Conservation (phyloP, 2,329 filamentous ascomycete species). For the Hymenoscyphus scutula region DNA sequence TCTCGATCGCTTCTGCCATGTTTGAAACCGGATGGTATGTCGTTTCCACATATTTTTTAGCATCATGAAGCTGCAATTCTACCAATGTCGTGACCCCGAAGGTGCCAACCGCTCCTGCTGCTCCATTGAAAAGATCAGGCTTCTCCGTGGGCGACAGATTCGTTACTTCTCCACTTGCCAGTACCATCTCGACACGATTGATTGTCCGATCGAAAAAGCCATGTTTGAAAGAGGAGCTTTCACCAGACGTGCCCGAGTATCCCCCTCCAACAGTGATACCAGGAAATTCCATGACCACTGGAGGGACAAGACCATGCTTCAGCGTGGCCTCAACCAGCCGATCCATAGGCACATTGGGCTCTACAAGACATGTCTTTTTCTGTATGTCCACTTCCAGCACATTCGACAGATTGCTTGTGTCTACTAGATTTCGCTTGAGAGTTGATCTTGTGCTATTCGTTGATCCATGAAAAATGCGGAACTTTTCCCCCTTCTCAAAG, state of each 20-base stretch:
- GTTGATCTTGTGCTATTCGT: conserved; percentile 51
- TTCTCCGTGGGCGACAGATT: conserved; percentile 46
- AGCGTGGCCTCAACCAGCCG: conserved; percentile 57
- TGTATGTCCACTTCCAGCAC: conserved; percentile 44
- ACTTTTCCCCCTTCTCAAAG: conserved; percentile 46
- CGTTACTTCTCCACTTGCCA: conserved; percentile 55
- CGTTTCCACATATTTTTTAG: conserved; percentile 53
- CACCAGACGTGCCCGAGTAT: conserved; percentile 64
- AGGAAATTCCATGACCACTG: conserved; percentile 70
- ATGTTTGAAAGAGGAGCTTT: conserved; percentile 64
- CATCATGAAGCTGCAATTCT: conserved; percentile 54
- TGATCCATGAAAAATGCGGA: conserved; percentile 56
- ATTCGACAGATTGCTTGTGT: conserved; percentile 48
- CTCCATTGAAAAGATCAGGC: conserved; percentile 56
- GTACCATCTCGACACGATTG: conserved; percentile 60
- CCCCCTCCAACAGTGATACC: conserved; percentile 68
- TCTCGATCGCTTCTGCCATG: conserved; percentile 44
- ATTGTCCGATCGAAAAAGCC: conserved; percentile 66
- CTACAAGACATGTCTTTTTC: conserved; percentile 51
- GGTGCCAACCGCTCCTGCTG: conserved; percentile 58
- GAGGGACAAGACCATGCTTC: conserved; percentile 54
- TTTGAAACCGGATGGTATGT: conserved; percentile 49
- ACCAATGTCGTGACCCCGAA: conserved; percentile 60
- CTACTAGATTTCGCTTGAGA: conserved; percentile 43
- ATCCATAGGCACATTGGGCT: conserved; percentile 70